Conservation (phyloP, 2,329 filamentous ascomycete genomes). For the Fusarium brevicatenulatum region DNA sequence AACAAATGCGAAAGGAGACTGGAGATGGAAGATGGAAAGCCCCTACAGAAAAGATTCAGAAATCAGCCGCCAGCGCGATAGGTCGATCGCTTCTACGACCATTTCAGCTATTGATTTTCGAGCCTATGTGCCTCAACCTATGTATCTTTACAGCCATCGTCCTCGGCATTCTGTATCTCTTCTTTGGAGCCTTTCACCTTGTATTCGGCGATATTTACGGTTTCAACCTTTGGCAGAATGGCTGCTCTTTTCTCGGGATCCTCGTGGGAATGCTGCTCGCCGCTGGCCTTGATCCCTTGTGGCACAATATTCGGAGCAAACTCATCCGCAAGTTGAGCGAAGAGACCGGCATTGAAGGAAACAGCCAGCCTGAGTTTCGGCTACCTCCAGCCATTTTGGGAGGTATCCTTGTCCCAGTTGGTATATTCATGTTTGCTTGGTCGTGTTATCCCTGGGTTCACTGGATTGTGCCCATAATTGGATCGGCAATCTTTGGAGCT, state of each 20-base stretch:
- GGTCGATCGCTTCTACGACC: slow-evolving; percentile 71
- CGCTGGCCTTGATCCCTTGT: slow-evolving; percentile 72
- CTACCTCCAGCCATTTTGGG: slow-evolving; percentile 80
- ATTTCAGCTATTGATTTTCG: slow-evolving; percentile 80
- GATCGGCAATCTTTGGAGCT: slow-evolving; percentile 74
- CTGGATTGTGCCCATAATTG: slow-evolving; percentile 81
- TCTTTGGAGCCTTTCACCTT: slow-evolving; percentile 87
- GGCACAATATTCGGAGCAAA: slow-evolving; percentile 67
- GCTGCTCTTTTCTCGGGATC: slow-evolving; percentile 80
- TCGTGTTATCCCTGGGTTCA: slow-evolving; percentile 79
- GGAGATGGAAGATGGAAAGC: slow-evolving; percentile 81
- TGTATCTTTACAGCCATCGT: slow-evolving; percentile 86
- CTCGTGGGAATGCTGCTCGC: slow-evolving; percentile 74
- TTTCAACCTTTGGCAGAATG: slow-evolving; percentile 82
- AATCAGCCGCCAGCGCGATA: slow-evolving; percentile 72
- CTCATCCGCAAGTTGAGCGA: slow-evolving; percentile 65
- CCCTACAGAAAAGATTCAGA: slow-evolving; percentile 77
- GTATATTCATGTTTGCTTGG: slow-evolving; percentile 91
- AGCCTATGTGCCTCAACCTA: slow-evolving; percentile 87
- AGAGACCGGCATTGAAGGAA: slow-evolving; percentile 62
- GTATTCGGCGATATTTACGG: slow-evolving; percentile 80
- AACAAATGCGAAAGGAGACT: slow-evolving; percentile 74
- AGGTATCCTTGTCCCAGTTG: slow-evolving; percentile 79
- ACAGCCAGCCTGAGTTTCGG: slow-evolving; percentile 86
- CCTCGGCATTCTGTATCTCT: slow-evolving; percentile 89